These are phyloP conservation scores for Clathrospora elynae DNA, from an alignment of 2,329 filamentous ascomycete genomes.

Conservation along the genomic window DNA sequence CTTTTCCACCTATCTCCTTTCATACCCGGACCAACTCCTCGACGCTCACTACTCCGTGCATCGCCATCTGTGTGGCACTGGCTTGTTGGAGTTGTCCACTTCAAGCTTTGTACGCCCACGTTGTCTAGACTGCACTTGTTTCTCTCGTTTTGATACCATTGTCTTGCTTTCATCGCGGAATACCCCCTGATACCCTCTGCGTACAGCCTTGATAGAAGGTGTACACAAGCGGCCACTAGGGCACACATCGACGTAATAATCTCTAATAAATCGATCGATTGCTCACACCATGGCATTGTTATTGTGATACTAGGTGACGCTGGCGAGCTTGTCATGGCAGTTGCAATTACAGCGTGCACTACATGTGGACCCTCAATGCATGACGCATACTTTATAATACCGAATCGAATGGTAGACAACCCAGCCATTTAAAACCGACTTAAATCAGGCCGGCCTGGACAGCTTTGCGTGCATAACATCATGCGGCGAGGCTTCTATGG, in stretches of 20 bases:
- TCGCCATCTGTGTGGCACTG: conserved; percentile 43
- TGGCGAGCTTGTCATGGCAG: too few relatives aligned
- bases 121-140: conserved; percentile 50
- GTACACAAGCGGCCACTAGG: conserved; percentile 50
- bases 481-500: conserved; percentile 10
- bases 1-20: conserved; percentile 36
- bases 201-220: conserved; percentile 48
- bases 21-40: conserved; percentile 39
- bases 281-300: too few relatives aligned
- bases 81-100: conserved; percentile 42
- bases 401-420: too few relatives aligned
- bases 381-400: too few relatives aligned
- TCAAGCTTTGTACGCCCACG: conserved; percentile 40
- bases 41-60: conserved; percentile 36
- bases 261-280: conserved; percentile 42
- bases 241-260: conserved; percentile 48
- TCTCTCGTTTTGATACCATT: conserved; percentile 49
- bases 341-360: too few relatives aligned
- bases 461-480: not conserved
- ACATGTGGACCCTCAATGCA: too few relatives aligned
- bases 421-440: not conserved
- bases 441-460: conserved; percentile 6
- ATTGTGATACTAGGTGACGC: too few relatives aligned
- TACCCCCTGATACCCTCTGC: conserved; percentile 51
- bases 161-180: conserved; percentile 46